Conservation (phyloP, 129 eudicot genomes). For the Helichrysum umbraculigerum region DNA sequence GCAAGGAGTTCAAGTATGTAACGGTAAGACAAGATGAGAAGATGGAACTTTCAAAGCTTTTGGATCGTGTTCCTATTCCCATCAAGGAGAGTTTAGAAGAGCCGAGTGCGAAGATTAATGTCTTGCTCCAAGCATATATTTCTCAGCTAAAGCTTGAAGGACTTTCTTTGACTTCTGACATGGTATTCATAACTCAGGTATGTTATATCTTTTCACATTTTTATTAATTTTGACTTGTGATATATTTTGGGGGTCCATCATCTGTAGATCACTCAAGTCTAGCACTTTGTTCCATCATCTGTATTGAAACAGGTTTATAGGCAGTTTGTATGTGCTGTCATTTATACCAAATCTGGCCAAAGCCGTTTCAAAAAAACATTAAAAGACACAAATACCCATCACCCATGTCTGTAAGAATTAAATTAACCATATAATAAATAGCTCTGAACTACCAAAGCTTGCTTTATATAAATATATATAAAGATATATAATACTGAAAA, state of each 20-base stretch:
- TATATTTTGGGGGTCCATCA: not conserved
- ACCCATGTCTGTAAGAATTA: too few species aligned
- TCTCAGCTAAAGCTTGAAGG: slow-evolving; percentile 88
- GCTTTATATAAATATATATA: too few species aligned
- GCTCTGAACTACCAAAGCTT: too few species aligned
- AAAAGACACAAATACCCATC: too few species aligned
- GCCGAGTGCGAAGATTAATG: slow-evolving; percentile 94
- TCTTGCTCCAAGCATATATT: slow-evolving; percentile 85
- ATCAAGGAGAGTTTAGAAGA: slow-evolving; percentile 89
- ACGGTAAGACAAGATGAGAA: slow-evolving; percentile 96
- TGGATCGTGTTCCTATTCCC: slow-evolving; percentile 92
- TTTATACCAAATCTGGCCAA: too few species aligned
- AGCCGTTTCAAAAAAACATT: too few species aligned
- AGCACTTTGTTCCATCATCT: too few species aligned
- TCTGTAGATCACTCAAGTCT: too few species aligned
- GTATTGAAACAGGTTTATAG: too few species aligned
- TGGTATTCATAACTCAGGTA: slow-evolving; percentile 94
- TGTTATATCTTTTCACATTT: slow-evolving; percentile 8
- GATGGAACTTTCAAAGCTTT: slow-evolving; percentile 83
- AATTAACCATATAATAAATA: too few species aligned
- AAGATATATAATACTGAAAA: too few species aligned
- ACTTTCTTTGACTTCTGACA: slow-evolving; percentile 85
- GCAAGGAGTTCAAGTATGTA: slow-evolving; percentile 91
- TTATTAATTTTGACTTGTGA: not conserved
- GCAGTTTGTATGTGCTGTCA: too few species aligned